phyloP scores from a whole-genome alignment of 2,329 filamentous ascomycete genomes.

The Botryotinia globosa region DNA sequence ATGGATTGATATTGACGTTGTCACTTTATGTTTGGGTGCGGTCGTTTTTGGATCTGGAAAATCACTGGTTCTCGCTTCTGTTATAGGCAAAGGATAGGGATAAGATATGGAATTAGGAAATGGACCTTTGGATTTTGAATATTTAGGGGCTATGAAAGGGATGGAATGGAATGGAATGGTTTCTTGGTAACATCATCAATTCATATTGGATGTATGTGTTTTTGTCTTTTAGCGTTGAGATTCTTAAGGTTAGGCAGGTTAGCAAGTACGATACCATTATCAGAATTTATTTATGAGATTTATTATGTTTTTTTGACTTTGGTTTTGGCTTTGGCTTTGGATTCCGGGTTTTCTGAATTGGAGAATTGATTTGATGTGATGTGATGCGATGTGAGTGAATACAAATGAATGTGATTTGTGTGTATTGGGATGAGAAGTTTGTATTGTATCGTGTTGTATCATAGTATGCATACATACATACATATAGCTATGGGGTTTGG shows the following conservation, averaged over 20 bases:
- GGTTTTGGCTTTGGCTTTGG: background rate
- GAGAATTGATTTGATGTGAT: background rate
- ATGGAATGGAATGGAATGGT: background rate
- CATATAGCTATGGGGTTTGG: background rate
- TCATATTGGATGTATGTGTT: conserved; percentile 1
- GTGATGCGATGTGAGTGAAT: no score
- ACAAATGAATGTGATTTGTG: no score
- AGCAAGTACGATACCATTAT: conserved; percentile 13
- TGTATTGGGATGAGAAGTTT: background rate
- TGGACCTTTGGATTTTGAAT: background rate
- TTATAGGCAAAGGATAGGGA: background rate
- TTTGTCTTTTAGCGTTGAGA: background rate
- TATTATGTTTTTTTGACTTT: background rate
- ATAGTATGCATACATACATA: background rate
- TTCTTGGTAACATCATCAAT: background rate
- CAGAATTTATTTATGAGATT: background rate
- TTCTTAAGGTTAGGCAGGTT: background rate
- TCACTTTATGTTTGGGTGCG: background rate
- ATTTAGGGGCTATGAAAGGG: background rate
- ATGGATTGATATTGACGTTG: background rate
- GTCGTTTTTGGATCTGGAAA: conserved; percentile 8
- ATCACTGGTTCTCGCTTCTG: background rate
- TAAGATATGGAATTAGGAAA: background rate
- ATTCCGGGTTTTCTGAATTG: background rate
- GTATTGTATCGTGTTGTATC: background rate